phyloP scores from a whole-genome alignment of 352 stramenopile genomes.

The Globisporangium spiculum region DNA sequence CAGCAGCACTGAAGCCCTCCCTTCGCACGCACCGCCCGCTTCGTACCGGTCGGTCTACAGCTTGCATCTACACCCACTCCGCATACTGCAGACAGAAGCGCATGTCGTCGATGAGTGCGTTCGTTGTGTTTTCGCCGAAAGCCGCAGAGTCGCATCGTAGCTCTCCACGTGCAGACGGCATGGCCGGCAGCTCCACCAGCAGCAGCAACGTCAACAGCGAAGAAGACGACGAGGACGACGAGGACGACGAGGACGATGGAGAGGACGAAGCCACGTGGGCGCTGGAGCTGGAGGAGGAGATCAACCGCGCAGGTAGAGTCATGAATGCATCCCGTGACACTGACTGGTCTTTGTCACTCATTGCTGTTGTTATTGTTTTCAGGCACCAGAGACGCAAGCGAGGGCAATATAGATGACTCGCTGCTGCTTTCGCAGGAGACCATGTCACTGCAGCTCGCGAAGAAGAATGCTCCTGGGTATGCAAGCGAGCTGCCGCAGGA shows the following conservation, averaged over 20 bases:
- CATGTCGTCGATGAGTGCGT: not conserved
- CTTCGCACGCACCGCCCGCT: not conserved
- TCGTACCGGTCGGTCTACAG: not conserved
- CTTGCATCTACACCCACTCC: not conserved
- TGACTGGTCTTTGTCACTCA: not conserved
- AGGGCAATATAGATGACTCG: conserved; percentile 2
- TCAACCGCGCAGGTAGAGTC: conserved; percentile 27
- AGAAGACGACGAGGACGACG: conserved; percentile 12
- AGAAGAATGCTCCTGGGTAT: conserved; percentile 4
- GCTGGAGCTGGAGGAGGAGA: conserved; percentile 68
- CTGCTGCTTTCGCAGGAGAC: conserved; percentile 19
- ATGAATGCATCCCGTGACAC: not conserved
- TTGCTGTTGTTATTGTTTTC: not conserved
- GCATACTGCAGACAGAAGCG: not conserved
- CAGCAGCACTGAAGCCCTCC: not conserved
- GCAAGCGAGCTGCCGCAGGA: conserved; percentile 65
- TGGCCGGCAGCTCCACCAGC: not conserved
- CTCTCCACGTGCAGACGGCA: not conserved
- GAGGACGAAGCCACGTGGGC: conserved; percentile 64
- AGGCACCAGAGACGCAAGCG: conserved; percentile 1
- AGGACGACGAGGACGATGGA: conserved; percentile 5
- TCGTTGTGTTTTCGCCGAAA: conserved; percentile 2
- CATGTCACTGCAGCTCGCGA: conserved; percentile 17
- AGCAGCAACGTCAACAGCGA: conserved; percentile 17
- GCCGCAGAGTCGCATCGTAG: not conserved